Evolutionary conservation across 2,329 filamentous ascomycete species (phyloP).

Genomic region (Hyphodiscus sp.): DNA sequence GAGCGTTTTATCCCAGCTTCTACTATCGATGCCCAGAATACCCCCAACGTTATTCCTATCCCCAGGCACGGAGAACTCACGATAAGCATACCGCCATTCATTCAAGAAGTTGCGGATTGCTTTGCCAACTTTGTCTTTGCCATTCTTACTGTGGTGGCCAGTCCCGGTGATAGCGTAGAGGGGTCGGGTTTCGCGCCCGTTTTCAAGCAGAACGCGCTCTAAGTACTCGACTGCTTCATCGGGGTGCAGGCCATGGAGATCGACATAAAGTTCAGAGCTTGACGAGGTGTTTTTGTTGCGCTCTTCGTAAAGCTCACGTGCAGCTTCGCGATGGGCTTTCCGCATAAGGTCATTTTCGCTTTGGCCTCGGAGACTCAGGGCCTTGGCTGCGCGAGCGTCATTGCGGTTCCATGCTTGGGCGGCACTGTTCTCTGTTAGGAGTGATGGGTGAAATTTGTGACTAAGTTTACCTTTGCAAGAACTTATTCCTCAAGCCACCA

Average conservation of each 20-base stretch:
- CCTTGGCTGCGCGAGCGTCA: conserved; percentile 92
- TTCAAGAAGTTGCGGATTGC: conserved; percentile 85
- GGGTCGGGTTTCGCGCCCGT: conserved; percentile 64
- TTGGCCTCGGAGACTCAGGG: conserved; percentile 86
- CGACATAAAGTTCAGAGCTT: conserved; percentile 76
- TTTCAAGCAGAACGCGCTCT: conserved; percentile 79
- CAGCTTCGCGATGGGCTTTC: conserved; percentile 91
- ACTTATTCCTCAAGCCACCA: conserved; percentile 92
- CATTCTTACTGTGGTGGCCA: conserved; percentile 95
- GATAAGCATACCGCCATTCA: conserved; percentile 92
- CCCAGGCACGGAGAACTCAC: conserved; percentile 94
- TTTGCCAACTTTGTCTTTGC: conserved; percentile 97
- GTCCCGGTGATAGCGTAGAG: conserved; percentile 96
- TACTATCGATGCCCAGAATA: conserved; percentile 60
- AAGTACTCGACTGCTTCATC: conserved; percentile 96
- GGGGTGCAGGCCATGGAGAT: conserved; percentile 95
- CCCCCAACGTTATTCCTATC: conserved; percentile 80
- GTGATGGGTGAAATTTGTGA: neutral
- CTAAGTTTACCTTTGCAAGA: conserved; percentile 71
- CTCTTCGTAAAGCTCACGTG: conserved; percentile 85
- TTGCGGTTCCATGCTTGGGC: conserved; percentile 98
- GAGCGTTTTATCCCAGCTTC: conserved; percentile 60
- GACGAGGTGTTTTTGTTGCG: conserved; percentile 65
- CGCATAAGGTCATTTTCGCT: conserved; percentile 97
- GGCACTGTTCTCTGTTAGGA: conserved; percentile 50